A percentile compares a stretch with the other conserved stretches of the same genome.
phyloP scores from a whole-genome alignment of 441 rosid species.

The Erodium chrysanthum region DNA sequence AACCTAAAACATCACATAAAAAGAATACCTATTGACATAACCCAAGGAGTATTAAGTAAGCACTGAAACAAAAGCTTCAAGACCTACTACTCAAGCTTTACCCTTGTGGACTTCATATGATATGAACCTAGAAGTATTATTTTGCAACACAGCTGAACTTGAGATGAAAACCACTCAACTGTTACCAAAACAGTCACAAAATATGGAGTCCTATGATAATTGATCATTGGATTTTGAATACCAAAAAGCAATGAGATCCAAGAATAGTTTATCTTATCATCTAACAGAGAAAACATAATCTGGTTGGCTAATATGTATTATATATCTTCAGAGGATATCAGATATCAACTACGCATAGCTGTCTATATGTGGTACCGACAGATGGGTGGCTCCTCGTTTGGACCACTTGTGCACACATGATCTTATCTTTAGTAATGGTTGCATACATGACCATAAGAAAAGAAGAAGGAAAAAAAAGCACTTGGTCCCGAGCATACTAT shows the following conservation, averaged over 20 bases:
- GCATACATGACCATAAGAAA: slow-evolving; percentile 6
- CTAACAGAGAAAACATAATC: slow-evolving; percentile 19
- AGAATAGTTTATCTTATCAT: slow-evolving; percentile 28
- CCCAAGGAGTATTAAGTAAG: background rate
- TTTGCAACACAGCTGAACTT: background rate
- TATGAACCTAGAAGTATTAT: background rate
- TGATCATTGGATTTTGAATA: background rate
- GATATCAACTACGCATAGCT: slow-evolving; percentile 7
- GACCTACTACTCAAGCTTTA: background rate
- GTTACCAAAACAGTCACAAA: background rate
- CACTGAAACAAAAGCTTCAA: background rate
- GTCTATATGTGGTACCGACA: slow-evolving; percentile 5
- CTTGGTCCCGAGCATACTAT: background rate
- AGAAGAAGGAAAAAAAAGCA: background rate
- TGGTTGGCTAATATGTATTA: slow-evolving; percentile 5
- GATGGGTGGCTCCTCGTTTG: background rate
- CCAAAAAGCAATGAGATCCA: slow-evolving; percentile 14
- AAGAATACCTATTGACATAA: background rate
- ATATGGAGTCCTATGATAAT: slow-evolving; percentile 6
- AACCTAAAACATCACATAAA: background rate
- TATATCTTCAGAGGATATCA: slow-evolving; percentile 4
- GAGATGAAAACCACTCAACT: background rate
- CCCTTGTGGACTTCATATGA: background rate
- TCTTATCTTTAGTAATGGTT: background rate
- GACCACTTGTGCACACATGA: slow-evolving; percentile 1